Evolutionary conservation across 139 green algal genomes (phyloP), one percentile per base, ranked within the genome.

Genomic region (Chlorella sp.): DNA sequence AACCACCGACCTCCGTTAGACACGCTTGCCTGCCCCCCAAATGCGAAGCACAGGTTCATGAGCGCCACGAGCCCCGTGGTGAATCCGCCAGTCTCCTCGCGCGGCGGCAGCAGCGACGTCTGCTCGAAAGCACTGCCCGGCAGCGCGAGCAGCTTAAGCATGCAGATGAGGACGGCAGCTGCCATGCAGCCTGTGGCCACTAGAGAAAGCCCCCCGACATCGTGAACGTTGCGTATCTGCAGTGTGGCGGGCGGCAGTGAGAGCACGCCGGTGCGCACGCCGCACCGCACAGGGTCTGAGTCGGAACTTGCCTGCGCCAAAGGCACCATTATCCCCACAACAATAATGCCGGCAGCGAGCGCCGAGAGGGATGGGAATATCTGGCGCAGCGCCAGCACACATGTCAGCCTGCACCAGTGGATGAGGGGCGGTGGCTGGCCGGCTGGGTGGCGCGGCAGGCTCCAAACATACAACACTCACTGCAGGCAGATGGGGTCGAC

Each of bases 31-130:
- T 58, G 41, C 8, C 79, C 79, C 38, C 82, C 82, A 73, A 73
- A 87, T 0, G 82, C 82, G 43, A 87, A 87, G 0, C 75, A 77
- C 55, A 83, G 65, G 60, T 88, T 82, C 50, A 88, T 77, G 9
- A 81, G 38, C 12, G 74, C 83, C 8, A 88, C 73, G 2, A 86
- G 29, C 6, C 53, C 68, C 68, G n/a, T n/a, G n/a, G n/a, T 64
- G 38, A 43, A 75, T 70, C 15, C n/a, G 73, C 55, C 53, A 61
- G 67, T 12, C 74, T 50, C n/a, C 31, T 41, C n/a, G 4, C 36
- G 33, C 1, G 56, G 58, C 43, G 15, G 68, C 43, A 65, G 50
- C 14, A 81, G 33, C 14, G 40, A 63, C 31, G 53, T 45, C 45
- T 42, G 21, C 29, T 35, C 35, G 59, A 69, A 59, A 7, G 48